Evolutionary conservation across 2,329 filamentous ascomycete species (phyloP).

Genomic region (Talaromyces marneffei): DNA sequence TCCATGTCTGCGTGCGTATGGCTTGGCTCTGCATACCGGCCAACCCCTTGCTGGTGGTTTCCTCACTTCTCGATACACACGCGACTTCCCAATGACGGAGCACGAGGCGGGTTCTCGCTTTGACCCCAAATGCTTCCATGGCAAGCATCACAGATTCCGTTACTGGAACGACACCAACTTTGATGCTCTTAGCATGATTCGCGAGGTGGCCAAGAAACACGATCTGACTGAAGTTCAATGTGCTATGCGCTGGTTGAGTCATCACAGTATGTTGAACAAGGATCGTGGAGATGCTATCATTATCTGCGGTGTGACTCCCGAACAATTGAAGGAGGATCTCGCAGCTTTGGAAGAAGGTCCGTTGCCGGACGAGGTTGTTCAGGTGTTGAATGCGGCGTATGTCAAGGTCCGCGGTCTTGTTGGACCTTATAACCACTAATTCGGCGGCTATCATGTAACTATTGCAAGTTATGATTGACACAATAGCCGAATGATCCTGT

Average conservation of each 20-base stretch:
- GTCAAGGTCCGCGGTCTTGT: slow-evolving; percentile 19
- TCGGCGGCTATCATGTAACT: not conserved
- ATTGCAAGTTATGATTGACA: not conserved
- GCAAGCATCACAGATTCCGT: slow-evolving; percentile 28
- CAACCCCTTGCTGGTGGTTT: slow-evolving; percentile 45
- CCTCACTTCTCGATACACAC: slow-evolving; percentile 38
- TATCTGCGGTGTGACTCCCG: slow-evolving; percentile 33
- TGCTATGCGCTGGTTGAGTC: slow-evolving; percentile 43
- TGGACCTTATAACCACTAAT: slow-evolving; percentile 32
- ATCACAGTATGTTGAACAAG: slow-evolving; percentile 37
- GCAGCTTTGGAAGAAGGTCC: slow-evolving; percentile 35
- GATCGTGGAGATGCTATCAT: slow-evolving; percentile 35
- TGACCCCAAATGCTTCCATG: slow-evolving; percentile 38
- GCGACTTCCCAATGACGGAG: slow-evolving; percentile 18
- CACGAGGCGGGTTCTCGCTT: slow-evolving; percentile 34
- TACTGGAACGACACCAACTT: slow-evolving; percentile 43
- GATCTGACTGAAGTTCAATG: slow-evolving; percentile 39
- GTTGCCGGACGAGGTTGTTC: slow-evolving; percentile 36
- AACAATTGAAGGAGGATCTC: slow-evolving; percentile 38
- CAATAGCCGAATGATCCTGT: not conserved
- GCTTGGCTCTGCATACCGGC: slow-evolving; percentile 38
- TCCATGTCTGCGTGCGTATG: slow-evolving; percentile 39
- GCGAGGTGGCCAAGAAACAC: slow-evolving; percentile 34
- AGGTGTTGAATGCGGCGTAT: slow-evolving; percentile 29
- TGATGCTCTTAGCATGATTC: slow-evolving; percentile 38